Evolutionary conservation across 2,329 filamentous ascomycete species (phyloP), one percentile per base, ranked within the genome.

Genomic region (Sporothrix brunneoviolacea): DNA sequence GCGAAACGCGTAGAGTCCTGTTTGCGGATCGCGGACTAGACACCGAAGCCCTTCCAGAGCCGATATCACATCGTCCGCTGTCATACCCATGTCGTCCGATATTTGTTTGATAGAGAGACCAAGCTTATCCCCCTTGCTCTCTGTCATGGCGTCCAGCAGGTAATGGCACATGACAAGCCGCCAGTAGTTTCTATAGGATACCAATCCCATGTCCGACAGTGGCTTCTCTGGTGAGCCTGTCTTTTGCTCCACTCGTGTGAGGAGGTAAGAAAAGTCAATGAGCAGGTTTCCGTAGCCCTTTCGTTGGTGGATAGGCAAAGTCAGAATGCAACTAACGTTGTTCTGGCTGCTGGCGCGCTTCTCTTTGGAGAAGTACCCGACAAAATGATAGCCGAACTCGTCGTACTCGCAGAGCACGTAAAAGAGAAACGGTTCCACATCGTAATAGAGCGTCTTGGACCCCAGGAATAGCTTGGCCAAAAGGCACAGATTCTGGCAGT

Each of bases 291-390:
- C 93, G 60, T 97, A 98, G 51, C 93, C 93, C 66, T 96, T 95
- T 50, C 94, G 84, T 70, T 96, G 91, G 64, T 97, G 93, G 49
- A 97, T 96, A 0, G 93, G 93, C 35, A 98, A 73, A 4, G 95
- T 95, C 42, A 98, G 72, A 59, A 98, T 98, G 67, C 93, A 98
- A 8, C 90, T 96, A 42, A 98, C 93, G 58, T 98, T 98, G 67
- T 98, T 97, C 60, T 91, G 85, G 54, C 90, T 95, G 66, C 88
- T 91, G 2, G 89, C 86, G 38, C 94, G 79, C 70, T 98, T 98
- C 70, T 98, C 93, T 66, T 98, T 98, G 45, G 93, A 97, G 62
- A 98, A 98, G 64, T 98, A 98, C n/a, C 93, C 93, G 22, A 97
- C 91, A 59, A 98, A 93, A 64, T 96, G 93, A 63, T 93, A 96